Evolutionary conservation across 2,329 filamentous ascomycete genomes (phyloP).

Genomic region (Thermochaetoides dissita): DNA sequence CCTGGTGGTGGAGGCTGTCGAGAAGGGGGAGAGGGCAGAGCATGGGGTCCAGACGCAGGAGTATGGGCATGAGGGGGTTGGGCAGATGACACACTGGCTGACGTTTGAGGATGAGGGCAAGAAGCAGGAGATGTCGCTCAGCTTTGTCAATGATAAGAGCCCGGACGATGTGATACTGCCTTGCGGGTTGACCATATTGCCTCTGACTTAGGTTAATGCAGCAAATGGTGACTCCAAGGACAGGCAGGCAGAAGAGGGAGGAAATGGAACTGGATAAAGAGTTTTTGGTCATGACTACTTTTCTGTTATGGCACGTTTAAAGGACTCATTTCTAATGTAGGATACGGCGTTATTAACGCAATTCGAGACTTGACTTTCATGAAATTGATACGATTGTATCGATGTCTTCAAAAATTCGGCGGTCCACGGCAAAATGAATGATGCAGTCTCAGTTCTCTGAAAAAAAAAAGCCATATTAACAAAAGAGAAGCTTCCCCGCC

Average conservation of each 20-base stretch:
- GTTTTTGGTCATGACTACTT: background rate
- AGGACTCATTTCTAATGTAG: too few relatives aligned
- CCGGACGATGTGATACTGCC: conserved; percentile 13
- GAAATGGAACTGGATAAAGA: background rate
- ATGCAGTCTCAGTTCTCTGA: background rate
- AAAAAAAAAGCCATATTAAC: background rate
- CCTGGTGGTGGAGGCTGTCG: conserved; percentile 11
- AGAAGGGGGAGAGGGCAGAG: conserved; percentile 5
- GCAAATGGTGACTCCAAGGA: too few relatives aligned
- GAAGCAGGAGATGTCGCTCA: conserved; percentile 13
- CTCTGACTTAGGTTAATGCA: conserved; percentile 8
- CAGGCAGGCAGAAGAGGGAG: background rate
- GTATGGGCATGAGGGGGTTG: background rate
- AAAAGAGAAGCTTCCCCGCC: conserved; percentile 7
- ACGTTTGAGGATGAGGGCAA: conserved; percentile 12
- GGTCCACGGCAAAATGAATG: too few relatives aligned
- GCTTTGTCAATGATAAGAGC: conserved; percentile 14
- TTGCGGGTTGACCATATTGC: conserved; percentile 15
- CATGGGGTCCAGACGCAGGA: background rate
- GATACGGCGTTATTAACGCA: too few relatives aligned
- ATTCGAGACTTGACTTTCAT: too few relatives aligned
- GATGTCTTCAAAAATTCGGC: too few relatives aligned
- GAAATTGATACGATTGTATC: too few relatives aligned
- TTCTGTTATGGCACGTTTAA: too few relatives aligned
- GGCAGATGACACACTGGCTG: conserved; percentile 1